These are phyloP conservation scores for Colletotrichum orchidophilum DNA, from an alignment of 2,329 filamentous ascomycete species.

Conservation along the genomic window DNA sequence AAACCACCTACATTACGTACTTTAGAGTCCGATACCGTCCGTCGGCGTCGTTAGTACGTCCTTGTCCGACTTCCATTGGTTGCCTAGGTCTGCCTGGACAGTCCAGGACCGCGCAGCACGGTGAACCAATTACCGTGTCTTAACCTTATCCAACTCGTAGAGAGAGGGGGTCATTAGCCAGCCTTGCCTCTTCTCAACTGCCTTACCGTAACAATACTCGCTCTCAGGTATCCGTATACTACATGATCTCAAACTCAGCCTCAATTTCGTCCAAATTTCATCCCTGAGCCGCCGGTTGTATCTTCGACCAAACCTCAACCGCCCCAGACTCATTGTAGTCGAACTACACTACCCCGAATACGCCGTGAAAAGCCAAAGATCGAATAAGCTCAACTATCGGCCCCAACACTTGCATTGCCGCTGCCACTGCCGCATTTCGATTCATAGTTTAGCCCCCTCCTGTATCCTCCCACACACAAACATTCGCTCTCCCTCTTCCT, in stretches of 20 bases:
- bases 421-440: background rate
- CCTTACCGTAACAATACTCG: background rate
- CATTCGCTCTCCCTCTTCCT: background rate
- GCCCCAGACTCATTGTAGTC: background rate
- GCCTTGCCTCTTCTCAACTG: background rate
- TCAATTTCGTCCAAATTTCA: background rate
- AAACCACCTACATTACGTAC: no score
- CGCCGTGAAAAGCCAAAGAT: background rate
- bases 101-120: background rate
- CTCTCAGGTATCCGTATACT: no score
- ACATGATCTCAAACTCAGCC: background rate
- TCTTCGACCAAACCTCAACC: background rate
- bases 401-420: background rate
- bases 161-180: background rate
- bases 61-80: background rate
- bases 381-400: background rate
- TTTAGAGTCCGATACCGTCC: no score
- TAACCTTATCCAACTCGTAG: background rate
- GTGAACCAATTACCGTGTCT: background rate
- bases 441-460: background rate
- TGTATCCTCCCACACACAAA: background rate
- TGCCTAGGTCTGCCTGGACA: background rate
- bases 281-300: background rate
- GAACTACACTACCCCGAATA: background rate
- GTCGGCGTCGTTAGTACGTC: background rate